These are phyloP conservation scores for Yamadazyma akitaensis DNA, from an alignment of 805 yeast genomes.

Conservation along the genomic window DNA sequence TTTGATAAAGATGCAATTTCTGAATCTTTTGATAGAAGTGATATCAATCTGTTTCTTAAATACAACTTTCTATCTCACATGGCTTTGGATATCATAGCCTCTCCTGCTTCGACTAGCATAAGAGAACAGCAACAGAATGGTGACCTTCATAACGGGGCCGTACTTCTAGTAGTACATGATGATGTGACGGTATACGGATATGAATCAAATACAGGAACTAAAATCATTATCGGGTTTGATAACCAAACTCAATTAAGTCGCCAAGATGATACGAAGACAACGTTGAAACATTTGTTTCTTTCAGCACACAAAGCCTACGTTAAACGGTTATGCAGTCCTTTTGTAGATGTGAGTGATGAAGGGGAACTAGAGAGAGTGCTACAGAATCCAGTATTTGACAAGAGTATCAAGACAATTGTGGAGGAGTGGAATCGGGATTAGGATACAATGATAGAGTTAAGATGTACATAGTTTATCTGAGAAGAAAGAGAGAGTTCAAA, in stretches of 20 bases:
- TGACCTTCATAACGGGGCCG: conserved; percentile 21
- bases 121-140: conserved; percentile 34
- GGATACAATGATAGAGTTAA: too few species aligned
- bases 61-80: conserved; percentile 73
- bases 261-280: conserved; percentile 1
- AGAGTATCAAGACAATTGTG: conserved; percentile 25
- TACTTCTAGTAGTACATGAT: conserved; percentile 62
- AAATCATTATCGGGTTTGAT: conserved; percentile 54
- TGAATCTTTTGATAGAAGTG: conserved; percentile 1
- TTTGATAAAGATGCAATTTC: conserved; percentile 20
- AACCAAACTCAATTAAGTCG: conserved; percentile 11
- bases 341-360: conserved; percentile 24
- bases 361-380: conserved; percentile 21
- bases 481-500: too few species aligned
- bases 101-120: conserved; percentile 42
- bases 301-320: conserved; percentile 54
- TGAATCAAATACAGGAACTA: conserved; percentile 66
- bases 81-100: conserved; percentile 66
- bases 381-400: conserved; percentile 31
- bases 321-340: conserved; percentile 60
- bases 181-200: conserved; percentile 65
- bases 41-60: conserved; percentile 48
- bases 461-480: too few species aligned
- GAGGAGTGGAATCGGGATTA: conserved; percentile 19
- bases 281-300: conserved; percentile 22